Percentiles rank a stretch among this genome's conserved stretches.
Evolutionary conservation across 345 rosid genomes (phyloP).

Genomic region (Linum trigynum): DNA sequence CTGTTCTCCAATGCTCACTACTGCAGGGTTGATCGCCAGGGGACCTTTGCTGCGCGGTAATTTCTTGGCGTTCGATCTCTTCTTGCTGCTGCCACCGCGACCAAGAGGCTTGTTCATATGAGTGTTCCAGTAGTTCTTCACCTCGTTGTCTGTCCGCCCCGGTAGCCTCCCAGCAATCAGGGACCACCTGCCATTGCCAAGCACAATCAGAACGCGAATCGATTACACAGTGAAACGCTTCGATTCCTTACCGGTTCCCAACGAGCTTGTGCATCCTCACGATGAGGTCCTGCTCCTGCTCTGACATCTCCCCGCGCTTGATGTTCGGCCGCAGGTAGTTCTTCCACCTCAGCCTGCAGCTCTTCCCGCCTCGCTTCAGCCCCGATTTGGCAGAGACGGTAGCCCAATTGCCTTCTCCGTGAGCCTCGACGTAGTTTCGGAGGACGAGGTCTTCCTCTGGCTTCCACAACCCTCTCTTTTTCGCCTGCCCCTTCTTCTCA

Average conservation of each 20-base stretch:
- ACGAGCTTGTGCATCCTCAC: slow-evolving; percentile 85
- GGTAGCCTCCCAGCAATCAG: slow-evolving; percentile 79
- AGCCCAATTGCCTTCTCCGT: slow-evolving; percentile 89
- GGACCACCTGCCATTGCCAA: slow-evolving; percentile 44
- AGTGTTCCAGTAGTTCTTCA: slow-evolving; percentile 90
- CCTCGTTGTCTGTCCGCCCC: slow-evolving; percentile 84
- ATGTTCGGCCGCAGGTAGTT: slow-evolving; percentile 77
- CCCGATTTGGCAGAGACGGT: slow-evolving; percentile 58
- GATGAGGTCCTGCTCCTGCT: slow-evolving; percentile 76
- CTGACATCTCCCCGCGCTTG: slow-evolving; percentile 64
- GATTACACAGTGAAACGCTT: background rate
- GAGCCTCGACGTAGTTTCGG: slow-evolving; percentile 51
- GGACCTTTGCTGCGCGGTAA: slow-evolving; percentile 4
- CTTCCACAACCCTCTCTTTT: slow-evolving; percentile 74
- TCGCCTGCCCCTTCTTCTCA: background rate
- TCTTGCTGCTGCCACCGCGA: slow-evolving; percentile 20
- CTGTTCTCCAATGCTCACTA: slow-evolving; percentile 10
- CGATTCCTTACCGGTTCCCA: slow-evolving; percentile 49
- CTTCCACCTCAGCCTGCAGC: slow-evolving; percentile 84
- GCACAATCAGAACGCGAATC: background rate
- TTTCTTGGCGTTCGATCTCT: slow-evolving; percentile 6
- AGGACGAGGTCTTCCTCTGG: slow-evolving; percentile 79
- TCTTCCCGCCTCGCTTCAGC: slow-evolving; percentile 72
- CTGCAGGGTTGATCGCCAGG: background rate
- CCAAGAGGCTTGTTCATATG: slow-evolving; percentile 57